Evolutionary conservation across 2,329 filamentous ascomycete genomes (phyloP).

Genomic region (Penicillium carneum): DNA sequence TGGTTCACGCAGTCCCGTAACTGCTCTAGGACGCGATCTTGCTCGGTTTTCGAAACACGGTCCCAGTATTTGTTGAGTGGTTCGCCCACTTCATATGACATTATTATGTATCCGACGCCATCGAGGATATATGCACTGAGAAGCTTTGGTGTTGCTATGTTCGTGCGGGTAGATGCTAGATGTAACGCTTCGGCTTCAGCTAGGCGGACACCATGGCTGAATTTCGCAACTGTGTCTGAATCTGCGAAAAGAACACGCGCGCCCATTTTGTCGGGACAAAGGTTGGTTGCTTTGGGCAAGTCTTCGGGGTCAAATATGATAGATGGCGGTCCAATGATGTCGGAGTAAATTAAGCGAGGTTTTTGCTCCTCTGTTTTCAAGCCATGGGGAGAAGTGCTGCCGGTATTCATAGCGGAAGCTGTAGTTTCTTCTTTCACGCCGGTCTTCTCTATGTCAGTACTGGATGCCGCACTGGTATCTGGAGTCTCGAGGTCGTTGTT

Average conservation of each 20-base stretch:
- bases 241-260: background rate
- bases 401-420: background rate
- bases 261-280: background rate
- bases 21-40: background rate
- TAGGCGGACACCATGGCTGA: background rate
- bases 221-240: background rate
- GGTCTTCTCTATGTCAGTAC: background rate
- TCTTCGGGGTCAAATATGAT: background rate
- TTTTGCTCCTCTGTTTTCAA: background rate
- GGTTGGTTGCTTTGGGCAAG: background rate
- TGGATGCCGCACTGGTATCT: background rate
- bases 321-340: background rate
- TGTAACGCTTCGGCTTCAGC: background rate
- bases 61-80: background rate
- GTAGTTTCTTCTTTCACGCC: background rate
- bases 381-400: background rate
- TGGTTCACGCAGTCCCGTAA: constrained; percentile 4
- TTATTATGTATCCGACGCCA: constrained; percentile 2
- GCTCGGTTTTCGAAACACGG: background rate
- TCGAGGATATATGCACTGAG: constrained; percentile 6
- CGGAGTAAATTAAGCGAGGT: background rate
- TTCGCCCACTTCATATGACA: constrained; percentile 4
- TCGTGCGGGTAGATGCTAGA: background rate
- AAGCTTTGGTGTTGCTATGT: background rate
- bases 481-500: background rate